phyloP scores from a whole-genome alignment of 2,329 filamentous ascomycete genomes.

The Aspergillaceae sp. region DNA sequence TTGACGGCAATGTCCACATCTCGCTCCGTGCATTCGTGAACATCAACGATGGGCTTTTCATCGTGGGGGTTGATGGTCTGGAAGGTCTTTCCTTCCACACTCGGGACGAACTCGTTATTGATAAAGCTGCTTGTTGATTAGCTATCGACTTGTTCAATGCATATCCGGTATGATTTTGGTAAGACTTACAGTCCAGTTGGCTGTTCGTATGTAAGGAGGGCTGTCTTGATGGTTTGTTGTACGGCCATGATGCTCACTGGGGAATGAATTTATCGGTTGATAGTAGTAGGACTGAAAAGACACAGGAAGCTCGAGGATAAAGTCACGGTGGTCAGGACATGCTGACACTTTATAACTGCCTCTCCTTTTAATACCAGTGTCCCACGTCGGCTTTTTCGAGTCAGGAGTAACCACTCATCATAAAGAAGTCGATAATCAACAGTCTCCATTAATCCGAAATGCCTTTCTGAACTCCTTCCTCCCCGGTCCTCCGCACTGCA shows the following conservation, averaged over 20 bases:
- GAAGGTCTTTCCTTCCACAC: conserved; percentile 22
- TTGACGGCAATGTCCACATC: conserved; percentile 26
- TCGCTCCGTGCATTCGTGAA: conserved; percentile 22
- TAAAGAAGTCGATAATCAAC: not conserved
- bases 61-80: conserved; percentile 24
- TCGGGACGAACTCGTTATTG: conserved; percentile 25
- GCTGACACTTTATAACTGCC: not conserved
- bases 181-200: conserved; percentile 19
- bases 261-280: too few relatives aligned
- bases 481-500: not conserved
- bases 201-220: conserved; percentile 21
- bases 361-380: not conserved
- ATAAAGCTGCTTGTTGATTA: conserved; percentile 19
- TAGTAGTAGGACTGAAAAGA: not conserved
- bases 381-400: not conserved
- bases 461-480: not conserved
- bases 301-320: not conserved
- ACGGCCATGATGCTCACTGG: conserved; percentile 1
- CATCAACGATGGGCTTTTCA: conserved; percentile 20
- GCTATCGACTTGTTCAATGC: not conserved
- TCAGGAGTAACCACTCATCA: not conserved
- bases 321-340: not conserved
- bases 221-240: conserved; percentile 17
- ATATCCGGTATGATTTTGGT: not conserved
- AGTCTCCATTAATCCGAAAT: not conserved